Evolutionary conservation across 352 stramenopile species (phyloP).

Genomic region (Phytophthora boehmeriae): DNA sequence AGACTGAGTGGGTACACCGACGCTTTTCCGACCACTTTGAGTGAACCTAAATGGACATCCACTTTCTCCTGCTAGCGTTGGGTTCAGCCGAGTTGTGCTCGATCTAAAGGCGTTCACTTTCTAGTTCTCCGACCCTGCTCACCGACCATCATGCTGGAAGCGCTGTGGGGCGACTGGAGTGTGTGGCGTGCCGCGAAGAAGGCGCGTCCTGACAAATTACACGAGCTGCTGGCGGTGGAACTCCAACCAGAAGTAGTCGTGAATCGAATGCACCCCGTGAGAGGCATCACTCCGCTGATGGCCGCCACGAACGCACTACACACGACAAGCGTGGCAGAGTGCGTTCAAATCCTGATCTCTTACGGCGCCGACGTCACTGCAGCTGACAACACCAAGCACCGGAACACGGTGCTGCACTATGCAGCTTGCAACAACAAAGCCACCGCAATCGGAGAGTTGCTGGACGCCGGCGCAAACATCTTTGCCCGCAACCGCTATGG

Average conservation of each 20-base stretch:
- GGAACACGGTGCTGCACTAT: conserved; percentile 64
- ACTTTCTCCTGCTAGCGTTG: too few species aligned
- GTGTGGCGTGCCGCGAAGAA: conserved; percentile 29
- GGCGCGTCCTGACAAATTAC: conserved; percentile 19
- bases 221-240: conserved; percentile 9
- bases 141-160: conserved; percentile 4
- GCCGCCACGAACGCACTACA: conserved; percentile 45
- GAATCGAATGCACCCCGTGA: conserved; percentile 40
- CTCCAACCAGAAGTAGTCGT: conserved; percentile 11
- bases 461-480: conserved; percentile 47
- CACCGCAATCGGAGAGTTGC: conserved; percentile 47
- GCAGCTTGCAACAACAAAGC: conserved; percentile 55
- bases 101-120: conserved; percentile 8
- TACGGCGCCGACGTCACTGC: conserved; percentile 55
- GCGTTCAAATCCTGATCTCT: conserved; percentile 53
- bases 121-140: background rate
- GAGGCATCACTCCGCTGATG: conserved; percentile 68
- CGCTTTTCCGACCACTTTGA: too few species aligned
- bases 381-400: conserved; percentile 30
- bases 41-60: too few species aligned
- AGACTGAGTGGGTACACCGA: too few species aligned
- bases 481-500: conserved; percentile 50
- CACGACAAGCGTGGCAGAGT: conserved; percentile 38
- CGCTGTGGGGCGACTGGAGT: conserved; percentile 19
- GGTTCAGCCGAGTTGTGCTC: background rate